Conservation (phyloP, 2,329 filamentous ascomycete species). For the Fusarium goolgardi region DNA sequence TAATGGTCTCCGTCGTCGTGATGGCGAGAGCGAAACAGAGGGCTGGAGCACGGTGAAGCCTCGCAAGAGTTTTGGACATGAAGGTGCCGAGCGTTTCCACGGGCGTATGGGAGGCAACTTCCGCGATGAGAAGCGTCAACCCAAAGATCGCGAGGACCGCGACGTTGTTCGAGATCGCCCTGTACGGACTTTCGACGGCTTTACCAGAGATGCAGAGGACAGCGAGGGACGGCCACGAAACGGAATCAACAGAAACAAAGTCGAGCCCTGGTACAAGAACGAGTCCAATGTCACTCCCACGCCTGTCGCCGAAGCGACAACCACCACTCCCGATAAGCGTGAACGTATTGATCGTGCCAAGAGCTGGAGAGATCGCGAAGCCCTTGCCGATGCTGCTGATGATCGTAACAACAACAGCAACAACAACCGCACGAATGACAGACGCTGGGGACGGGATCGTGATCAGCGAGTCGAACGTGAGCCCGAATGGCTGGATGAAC, state of each 20-base stretch:
- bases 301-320: conserved; percentile 43
- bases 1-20: conserved; percentile 64
- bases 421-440: conserved; percentile 58
- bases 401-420: conserved; percentile 63
- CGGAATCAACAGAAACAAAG: conserved; percentile 71
- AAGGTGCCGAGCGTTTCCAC: conserved; percentile 77
- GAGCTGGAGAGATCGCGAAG: conserved; percentile 70
- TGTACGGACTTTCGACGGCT: conserved; percentile 63
- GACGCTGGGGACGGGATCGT: conserved; percentile 68
- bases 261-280: conserved; percentile 81
- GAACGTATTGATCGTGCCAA: conserved; percentile 69
- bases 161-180: conserved; percentile 62
- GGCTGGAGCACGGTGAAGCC: conserved; percentile 81
- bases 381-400: conserved; percentile 56
- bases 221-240: conserved; percentile 71
- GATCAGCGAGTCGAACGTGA: conserved; percentile 77
- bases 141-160: conserved; percentile 67
- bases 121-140: conserved; percentile 57
- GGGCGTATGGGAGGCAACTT: conserved; percentile 70
- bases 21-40: conserved; percentile 71
- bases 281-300: conserved; percentile 50
- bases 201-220: conserved; percentile 62
- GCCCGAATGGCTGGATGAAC: conserved; percentile 90
- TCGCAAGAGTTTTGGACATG: conserved; percentile 77
- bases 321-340: conserved; percentile 54